Conservation (phyloP, 495 filamentous ascomycete species). For the Penicillium silybi region DNA sequence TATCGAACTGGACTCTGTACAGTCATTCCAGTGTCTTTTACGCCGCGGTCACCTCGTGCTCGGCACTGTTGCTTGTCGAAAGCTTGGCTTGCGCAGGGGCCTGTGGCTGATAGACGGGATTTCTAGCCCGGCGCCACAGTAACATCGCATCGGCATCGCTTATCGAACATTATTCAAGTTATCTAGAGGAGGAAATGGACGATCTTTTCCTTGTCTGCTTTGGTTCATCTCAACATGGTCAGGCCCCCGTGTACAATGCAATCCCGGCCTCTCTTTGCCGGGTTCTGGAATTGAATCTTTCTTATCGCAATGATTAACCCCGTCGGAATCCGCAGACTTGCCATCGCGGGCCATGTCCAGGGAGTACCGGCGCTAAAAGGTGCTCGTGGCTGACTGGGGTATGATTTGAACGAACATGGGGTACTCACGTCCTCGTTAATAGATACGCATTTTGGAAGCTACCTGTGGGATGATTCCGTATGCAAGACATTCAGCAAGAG, state of each 20-base stretch:
- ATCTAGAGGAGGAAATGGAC: neutral
- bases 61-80: constrained; percentile 14
- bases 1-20: neutral
- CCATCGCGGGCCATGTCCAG: neutral
- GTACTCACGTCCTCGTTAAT: neutral
- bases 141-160: constrained; percentile 12
- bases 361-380: neutral
- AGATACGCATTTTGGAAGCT: neutral
- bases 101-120: neutral
- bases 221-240: constrained; percentile 3
- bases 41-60: neutral
- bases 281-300: neutral
- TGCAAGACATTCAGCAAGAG: neutral
- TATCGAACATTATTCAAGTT: constrained; percentile 7
- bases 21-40: neutral
- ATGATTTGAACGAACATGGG: constrained; percentile 8
- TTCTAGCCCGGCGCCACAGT: constrained; percentile 16
- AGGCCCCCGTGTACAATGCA: neutral
- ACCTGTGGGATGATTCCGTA: neutral
- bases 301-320: constrained; percentile 3
- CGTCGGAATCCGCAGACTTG: constrained; percentile 8
- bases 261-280: neutral
- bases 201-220: constrained; percentile 12
- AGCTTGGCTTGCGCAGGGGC: constrained; percentile 8
- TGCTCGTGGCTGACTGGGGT: neutral